phyloP scores from a whole-genome alignment of 2,329 filamentous ascomycete species.

The Verticillium klebahnii region DNA sequence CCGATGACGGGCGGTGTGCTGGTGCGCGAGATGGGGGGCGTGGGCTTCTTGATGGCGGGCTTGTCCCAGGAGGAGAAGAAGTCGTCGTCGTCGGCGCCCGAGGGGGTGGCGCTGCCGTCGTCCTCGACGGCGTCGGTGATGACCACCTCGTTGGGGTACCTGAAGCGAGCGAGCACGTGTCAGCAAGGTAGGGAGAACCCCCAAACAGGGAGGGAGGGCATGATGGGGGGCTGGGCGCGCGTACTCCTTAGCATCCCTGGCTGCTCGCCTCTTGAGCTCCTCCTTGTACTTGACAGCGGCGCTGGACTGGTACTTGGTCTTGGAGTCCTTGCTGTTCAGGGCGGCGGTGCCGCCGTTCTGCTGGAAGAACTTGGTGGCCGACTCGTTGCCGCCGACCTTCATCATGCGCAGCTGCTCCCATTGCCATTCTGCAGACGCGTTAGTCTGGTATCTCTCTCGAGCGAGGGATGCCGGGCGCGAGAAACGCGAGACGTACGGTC shows the following conservation, averaged over 20 bases:
- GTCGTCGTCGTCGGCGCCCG: constrained; percentile 78
- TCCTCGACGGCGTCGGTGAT: constrained; percentile 69
- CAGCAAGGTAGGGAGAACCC: constrained; percentile 11
- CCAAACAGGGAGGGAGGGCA: not conserved
- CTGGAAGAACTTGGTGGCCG: constrained; percentile 97
- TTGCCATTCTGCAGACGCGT: constrained; percentile 71
- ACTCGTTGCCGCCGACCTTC: constrained; percentile 98
- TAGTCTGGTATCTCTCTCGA: not conserved
- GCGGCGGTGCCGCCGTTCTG: constrained; percentile 91
- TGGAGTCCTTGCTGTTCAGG: constrained; percentile 91
- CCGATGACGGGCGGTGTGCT: constrained; percentile 77
- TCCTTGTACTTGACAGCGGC: constrained; percentile 98
- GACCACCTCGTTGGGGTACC: constrained; percentile 79
- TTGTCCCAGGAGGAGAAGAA: constrained; percentile 99
- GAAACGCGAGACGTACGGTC: constrained; percentile 68
- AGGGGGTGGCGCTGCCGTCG: constrained; percentile 70
- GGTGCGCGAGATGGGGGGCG: constrained; percentile 86
- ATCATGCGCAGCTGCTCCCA: constrained; percentile 96
- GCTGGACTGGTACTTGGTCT: constrained; percentile 92
- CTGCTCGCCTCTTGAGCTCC: constrained; percentile 81
- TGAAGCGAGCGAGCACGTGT: constrained; percentile 29
- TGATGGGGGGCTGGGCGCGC: not conserved
- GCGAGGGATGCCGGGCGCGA: constrained; percentile 7
- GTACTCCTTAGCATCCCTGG: constrained; percentile 81
- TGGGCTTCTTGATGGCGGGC: constrained; percentile 92